Evolutionary conservation across 257 asterid genomes (phyloP), one percentile per base, ranked within the genome.

Genomic region (Nyctanthes arbortristis): DNA sequence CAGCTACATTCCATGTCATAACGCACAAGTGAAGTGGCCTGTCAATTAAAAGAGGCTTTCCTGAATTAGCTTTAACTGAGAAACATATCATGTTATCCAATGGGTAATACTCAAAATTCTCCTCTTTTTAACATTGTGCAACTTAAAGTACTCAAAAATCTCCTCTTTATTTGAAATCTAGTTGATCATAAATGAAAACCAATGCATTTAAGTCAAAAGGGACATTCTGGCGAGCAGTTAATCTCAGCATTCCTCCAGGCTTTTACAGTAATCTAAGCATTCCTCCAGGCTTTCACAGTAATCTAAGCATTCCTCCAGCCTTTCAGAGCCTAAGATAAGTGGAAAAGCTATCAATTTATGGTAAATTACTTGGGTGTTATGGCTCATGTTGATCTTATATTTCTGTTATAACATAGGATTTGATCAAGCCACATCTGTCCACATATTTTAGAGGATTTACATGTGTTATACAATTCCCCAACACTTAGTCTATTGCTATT

Each of bases 11-110:
- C 96, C 97, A 89, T 49, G 97, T 94, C 86, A 79, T 81, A 66
- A 89, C 68, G 80, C 95, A 87, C 80, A 88, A 86, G 84, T 94
- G 99, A 79, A 94, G 83, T 57, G 99, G 99, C 84, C 99, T 94
- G 95, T 65, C 58, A 79, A 69, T 69, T 49, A 45, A 54, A 68
- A 71, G 68, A 69, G 61, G 40, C 63, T 78, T 74, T n/a, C n/a
- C n/a, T n/a, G n/a, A n/a, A n/a, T n/a, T n/a, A n/a, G n/a, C n/a
- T n/a, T n/a, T n/a, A n/a, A n/a, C n/a, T n/a, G n/a, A n/a, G n/a
- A n/a, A n/a, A n/a, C n/a, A n/a, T n/a, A n/a, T n/a, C n/a, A n/a
- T n/a, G n/a, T n/a, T n/a, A n/a, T 18, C 27, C 2, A 22, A 49
- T 22, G 29, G 14, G 29, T 20, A 49, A 29, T 49, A 49, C 27